Evolutionary conservation across 805 yeast species (phyloP).

Genomic region (Kluyveromyces nonfermentans): DNA sequence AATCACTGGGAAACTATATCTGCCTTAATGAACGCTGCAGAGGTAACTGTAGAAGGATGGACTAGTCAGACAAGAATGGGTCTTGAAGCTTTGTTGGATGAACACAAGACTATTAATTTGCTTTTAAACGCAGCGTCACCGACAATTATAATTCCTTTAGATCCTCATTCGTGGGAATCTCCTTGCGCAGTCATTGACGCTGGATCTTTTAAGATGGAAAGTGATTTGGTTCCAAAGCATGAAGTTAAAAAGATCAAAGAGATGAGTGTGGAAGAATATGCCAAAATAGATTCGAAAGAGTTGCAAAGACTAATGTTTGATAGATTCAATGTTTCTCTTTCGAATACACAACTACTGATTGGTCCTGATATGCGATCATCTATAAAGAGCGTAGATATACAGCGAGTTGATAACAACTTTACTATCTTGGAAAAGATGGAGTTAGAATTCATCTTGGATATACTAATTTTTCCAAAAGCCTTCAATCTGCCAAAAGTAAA

Average conservation of each 20-base stretch:
- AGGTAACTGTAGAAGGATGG: slow-evolving; percentile 84
- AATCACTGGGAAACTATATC: slow-evolving; percentile 81
- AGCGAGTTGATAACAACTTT: slow-evolving; percentile 32
- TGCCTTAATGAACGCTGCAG: slow-evolving; percentile 89
- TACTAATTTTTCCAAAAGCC: slow-evolving; percentile 81
- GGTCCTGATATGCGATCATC: slow-evolving; percentile 78
- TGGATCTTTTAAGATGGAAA: slow-evolving; percentile 79
- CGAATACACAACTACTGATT: slow-evolving; percentile 80
- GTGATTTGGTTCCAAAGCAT: slow-evolving; percentile 68
- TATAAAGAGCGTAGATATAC: slow-evolving; percentile 55
- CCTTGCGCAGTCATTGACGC: slow-evolving; percentile 92
- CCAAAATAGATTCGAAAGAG: slow-evolving; percentile 33
- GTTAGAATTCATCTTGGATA: slow-evolving; percentile 62
- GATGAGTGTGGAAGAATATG: slow-evolving; percentile 64
- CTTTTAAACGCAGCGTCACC: slow-evolving; percentile 93
- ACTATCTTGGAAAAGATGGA: slow-evolving; percentile 68
- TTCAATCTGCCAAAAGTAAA: slow-evolving; percentile 60
- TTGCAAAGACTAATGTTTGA: slow-evolving; percentile 82
- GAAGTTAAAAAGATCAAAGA: slow-evolving; percentile 61
- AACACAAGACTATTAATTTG: slow-evolving; percentile 82
- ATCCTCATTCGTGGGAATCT: slow-evolving; percentile 67
- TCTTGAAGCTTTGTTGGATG: slow-evolving; percentile 84
- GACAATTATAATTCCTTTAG: slow-evolving; percentile 73
- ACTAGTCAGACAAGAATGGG: slow-evolving; percentile 87
- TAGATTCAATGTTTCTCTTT: slow-evolving; percentile 62